These are phyloP conservation scores for Clonostachys rosea DNA, from an alignment of 2,329 filamentous ascomycete genomes.

Conservation along the genomic window DNA sequence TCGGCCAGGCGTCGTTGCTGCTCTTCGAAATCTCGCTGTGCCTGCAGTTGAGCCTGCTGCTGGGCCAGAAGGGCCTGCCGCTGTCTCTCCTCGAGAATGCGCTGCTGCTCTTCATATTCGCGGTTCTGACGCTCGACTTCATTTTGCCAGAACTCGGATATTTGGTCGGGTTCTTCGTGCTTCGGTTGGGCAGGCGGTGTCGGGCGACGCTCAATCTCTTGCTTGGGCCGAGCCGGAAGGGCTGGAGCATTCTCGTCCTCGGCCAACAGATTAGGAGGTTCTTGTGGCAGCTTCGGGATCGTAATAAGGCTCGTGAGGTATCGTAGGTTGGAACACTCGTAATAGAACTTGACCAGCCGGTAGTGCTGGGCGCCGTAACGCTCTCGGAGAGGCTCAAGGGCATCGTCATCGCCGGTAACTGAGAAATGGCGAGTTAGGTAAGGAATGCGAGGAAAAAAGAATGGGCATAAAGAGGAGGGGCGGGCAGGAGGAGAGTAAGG, in stretches of 20 bases:
- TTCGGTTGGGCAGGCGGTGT: conserved; percentile 65
- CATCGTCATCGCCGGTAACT: conserved; percentile 74
- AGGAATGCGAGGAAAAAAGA: neutral
- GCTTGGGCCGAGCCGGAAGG: conserved; percentile 75
- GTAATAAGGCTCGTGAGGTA: conserved; percentile 96
- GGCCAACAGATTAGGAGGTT: conserved; percentile 81
- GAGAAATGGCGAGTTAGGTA: neutral
- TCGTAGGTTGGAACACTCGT: conserved; percentile 95
- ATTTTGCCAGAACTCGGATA: conserved; percentile 96
- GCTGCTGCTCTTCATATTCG: conserved; percentile 93
- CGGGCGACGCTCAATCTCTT: conserved; percentile 63
- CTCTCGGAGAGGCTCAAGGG: conserved; percentile 78
- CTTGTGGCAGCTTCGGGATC: conserved; percentile 90
- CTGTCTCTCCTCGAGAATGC: conserved; percentile 81
- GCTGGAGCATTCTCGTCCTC: conserved; percentile 83
- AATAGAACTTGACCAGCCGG: conserved; percentile 95
- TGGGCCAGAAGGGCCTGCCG: conserved; percentile 77
- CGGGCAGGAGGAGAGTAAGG: neutral
- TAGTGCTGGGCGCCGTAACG: conserved; percentile 96
- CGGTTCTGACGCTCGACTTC: conserved; percentile 88
- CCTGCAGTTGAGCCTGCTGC: conserved; percentile 76
- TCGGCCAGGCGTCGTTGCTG: conserved; percentile 85
- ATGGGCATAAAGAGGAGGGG: neutral
- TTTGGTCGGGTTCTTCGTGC: conserved; percentile 83
- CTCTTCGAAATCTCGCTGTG: conserved; percentile 93